These are phyloP conservation scores for Sophora flavescens DNA, from an alignment of 306 rosid genomes.

Conservation along the genomic window DNA sequence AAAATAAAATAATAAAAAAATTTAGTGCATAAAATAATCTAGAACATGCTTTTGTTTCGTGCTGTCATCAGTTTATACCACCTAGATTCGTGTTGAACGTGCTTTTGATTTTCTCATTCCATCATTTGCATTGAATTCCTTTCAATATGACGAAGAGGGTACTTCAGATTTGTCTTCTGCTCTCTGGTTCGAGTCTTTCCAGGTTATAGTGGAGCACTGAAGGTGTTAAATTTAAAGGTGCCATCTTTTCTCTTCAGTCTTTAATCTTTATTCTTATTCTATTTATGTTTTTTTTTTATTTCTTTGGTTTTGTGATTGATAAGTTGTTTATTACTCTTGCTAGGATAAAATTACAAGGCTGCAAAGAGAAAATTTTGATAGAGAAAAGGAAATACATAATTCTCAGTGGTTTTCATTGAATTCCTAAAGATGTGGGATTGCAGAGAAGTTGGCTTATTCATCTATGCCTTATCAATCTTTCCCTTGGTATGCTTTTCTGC, in stretches of 20 bases:
- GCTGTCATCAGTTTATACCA: slow-evolving; percentile 46
- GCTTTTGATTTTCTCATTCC: slow-evolving; percentile 32
- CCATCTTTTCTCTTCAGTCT: slow-evolving; percentile 32
- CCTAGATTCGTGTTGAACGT: slow-evolving; percentile 45
- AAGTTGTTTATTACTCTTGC: slow-evolving; percentile 31
- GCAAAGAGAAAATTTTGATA: slow-evolving; percentile 7
- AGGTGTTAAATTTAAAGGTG: slow-evolving; percentile 43
- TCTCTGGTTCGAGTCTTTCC: slow-evolving; percentile 19
- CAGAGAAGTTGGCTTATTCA: slow-evolving; percentile 47
- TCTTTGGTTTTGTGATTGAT: slow-evolving; percentile 33
- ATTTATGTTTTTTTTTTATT: background rate
- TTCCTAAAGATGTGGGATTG: slow-evolving; percentile 50
- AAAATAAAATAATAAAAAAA: slow-evolving; percentile 4
- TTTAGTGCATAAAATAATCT: slow-evolving; percentile 32
- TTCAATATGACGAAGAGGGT: slow-evolving; percentile 18
- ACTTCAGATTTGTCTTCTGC: slow-evolving; percentile 34
- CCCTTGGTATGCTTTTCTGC: slow-evolving; percentile 58
- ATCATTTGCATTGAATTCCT: slow-evolving; percentile 24
- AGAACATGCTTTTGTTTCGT: background rate
- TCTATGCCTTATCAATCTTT: slow-evolving; percentile 58
- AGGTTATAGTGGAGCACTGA: slow-evolving; percentile 18
- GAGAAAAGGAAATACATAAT: background rate
- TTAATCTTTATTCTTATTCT: background rate
- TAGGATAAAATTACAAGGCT: slow-evolving; percentile 22
- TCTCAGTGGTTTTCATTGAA: background rate